Base-by-base conservation (phyloP, 257 asterid genomes). In the Jaltomata sinuosa region DNA sequence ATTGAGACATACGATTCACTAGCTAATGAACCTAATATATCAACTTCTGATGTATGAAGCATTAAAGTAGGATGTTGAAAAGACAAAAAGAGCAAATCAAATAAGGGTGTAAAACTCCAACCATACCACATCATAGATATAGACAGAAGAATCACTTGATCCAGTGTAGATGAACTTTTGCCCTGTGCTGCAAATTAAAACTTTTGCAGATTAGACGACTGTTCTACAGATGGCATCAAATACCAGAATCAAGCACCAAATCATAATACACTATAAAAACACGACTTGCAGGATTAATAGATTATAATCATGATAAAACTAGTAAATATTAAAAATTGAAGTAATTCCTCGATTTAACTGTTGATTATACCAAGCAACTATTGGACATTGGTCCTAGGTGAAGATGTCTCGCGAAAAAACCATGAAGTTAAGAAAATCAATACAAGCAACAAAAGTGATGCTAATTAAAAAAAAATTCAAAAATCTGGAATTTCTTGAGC, bases 111-210 rank as follows among this genome's bases (percentile, higher is more conserved):
- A 7, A 36, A 45, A 42, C 3, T 21, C 9, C 52, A 79, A 50
- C 85, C 94, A 14, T 93, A 96, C 99, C 98, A 91, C 92, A 57
- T 96, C 99, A 81, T 96, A 96, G 47, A 96, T 81, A 78, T 92
- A 91, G 25, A 94, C 93, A 16, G 87, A 88, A 53, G 92, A 84
- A 90, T 96, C 99, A 4, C 97, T 84, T 21, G 98, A 96, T 85
- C 99, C 99, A 7, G 98, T 92, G 89, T 94, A 96, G 81, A 96
- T 92, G 83, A 92, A 96, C 93, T 88, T 94, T 84, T 94, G 98
- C 54, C 96, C 99, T 0, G 98, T 96, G 94, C 98, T 96, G 98
- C 85, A 90, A 87, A 79, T 81, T 55, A 59, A 25, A 84, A 68
- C 14, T 8, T 83, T 21, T 34, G 1, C 62, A 68, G 61, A 68